A percentile compares a stretch with the other conserved stretches of the same genome.
Evolutionary conservation across 202 grass and related monocot genomes (phyloP).

Genomic region (Elaeis oleifera): DNA sequence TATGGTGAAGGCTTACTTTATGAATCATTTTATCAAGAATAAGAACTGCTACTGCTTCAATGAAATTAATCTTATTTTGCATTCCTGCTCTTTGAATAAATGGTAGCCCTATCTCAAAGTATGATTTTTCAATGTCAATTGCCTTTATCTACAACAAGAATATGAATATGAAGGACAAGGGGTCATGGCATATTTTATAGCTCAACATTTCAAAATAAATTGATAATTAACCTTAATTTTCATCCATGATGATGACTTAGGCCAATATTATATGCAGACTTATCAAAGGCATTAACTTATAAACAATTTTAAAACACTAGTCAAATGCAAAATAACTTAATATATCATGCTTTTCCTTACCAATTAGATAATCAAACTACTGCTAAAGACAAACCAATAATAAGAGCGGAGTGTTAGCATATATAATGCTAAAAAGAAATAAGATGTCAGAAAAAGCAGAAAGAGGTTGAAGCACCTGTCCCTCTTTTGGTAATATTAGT

Average conservation of each 20-base stretch:
- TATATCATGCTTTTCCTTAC: too few species aligned
- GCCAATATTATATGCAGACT: too few species aligned
- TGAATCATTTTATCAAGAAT: background rate
- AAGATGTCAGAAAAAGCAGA: too few species aligned
- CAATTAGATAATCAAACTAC: too few species aligned
- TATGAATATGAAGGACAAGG: background rate
- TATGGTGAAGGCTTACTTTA: background rate
- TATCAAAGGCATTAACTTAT: too few species aligned
- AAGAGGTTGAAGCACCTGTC: background rate
- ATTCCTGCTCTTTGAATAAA: background rate
- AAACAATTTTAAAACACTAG: too few species aligned
- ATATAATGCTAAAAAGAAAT: too few species aligned
- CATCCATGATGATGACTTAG: too few species aligned
- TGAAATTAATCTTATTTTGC: conserved; percentile 2
- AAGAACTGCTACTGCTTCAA: background rate
- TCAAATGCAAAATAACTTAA: too few species aligned
- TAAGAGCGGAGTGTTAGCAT: too few species aligned
- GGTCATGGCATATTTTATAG: background rate
- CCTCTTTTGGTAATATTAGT: background rate
- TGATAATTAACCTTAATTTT: background rate
- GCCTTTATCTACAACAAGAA: background rate
- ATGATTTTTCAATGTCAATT: background rate
- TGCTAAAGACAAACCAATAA: too few species aligned
- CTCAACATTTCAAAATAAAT: background rate
- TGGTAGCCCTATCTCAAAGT: background rate